These are phyloP conservation scores for Albugo laibachii DNA, from an alignment of 352 stramenopile genomes.

Conservation along the genomic window DNA sequence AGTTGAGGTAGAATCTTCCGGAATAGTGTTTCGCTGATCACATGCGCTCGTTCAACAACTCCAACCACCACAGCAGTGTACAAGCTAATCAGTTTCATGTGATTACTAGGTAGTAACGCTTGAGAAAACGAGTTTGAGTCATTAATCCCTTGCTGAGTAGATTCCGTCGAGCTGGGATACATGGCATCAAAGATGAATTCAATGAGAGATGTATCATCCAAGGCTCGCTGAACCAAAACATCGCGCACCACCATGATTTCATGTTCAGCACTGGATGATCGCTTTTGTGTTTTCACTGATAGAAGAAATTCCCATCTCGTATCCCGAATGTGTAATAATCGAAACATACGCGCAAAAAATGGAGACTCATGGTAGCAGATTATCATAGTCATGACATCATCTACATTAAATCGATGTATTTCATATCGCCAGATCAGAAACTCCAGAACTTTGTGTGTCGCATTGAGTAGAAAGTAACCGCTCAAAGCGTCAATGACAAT, in stretches of 20 bases:
- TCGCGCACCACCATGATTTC: constrained; percentile 8
- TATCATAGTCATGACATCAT: constrained; percentile 61
- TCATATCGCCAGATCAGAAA: constrained; percentile 80
- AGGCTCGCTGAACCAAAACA: constrained; percentile 50
- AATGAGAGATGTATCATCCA: constrained; percentile 53
- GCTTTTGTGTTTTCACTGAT: constrained; percentile 40
- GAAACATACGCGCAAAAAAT: constrained; percentile 74
- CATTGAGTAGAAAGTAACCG: constrained; percentile 52
- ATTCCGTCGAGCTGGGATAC: constrained; percentile 25
- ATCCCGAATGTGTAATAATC: constrained; percentile 56
- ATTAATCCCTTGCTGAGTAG: too few species aligned
- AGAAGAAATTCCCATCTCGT: constrained; percentile 74
- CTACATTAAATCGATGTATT: constrained; percentile 71
- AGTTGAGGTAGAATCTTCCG: constrained; percentile 66
- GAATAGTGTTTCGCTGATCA: constrained; percentile 44
- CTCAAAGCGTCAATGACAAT: constrained; percentile 69
- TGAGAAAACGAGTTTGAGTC: too few species aligned
- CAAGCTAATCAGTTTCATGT: constrained; percentile 71
- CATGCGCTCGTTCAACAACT: constrained; percentile 36
- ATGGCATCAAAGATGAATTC: constrained; percentile 50
- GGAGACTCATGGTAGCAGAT: constrained; percentile 71
- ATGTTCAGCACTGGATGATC: constrained; percentile 17
- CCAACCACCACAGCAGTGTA: constrained; percentile 66
- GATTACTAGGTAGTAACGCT: constrained; percentile 1
- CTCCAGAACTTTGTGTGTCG: constrained; percentile 76